Conservation (phyloP, 352 stramenopile genomes). For the Globisporangium paroecandrum region DNA sequence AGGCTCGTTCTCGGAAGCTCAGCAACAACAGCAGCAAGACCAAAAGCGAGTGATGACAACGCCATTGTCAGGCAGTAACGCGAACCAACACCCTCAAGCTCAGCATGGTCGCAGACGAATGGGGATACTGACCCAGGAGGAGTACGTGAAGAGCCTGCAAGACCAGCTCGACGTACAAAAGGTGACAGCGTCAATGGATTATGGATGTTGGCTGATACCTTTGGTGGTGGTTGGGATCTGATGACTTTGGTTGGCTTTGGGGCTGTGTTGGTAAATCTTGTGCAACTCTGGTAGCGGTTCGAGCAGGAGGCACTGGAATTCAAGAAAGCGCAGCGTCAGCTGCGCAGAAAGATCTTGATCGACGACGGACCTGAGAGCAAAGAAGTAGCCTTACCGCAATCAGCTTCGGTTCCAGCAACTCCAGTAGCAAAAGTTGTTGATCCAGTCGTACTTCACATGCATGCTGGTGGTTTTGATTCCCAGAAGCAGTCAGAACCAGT, state of each 20-base stretch:
- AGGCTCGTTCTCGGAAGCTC: background rate
- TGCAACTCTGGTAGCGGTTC: conserved; percentile 6
- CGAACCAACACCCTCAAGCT: background rate
- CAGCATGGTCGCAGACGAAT: conserved; percentile 10
- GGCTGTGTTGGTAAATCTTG: background rate
- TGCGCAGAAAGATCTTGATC: conserved; percentile 3
- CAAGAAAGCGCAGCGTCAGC: conserved; percentile 7
- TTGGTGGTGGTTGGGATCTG: background rate
- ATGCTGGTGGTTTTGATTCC: background rate
- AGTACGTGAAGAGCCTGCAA: conserved; percentile 35
- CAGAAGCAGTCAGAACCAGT: background rate
- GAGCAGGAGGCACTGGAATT: conserved; percentile 17
- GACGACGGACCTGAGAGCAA: conserved; percentile 1
- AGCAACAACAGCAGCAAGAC: background rate
- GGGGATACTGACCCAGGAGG: conserved; percentile 27
- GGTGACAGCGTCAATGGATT: conserved; percentile 18
- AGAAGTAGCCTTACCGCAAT: background rate
- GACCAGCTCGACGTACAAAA: conserved; percentile 55
- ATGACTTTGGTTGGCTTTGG: background rate
- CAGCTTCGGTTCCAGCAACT: background rate
- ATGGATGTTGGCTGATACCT: background rate
- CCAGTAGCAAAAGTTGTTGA: conserved; percentile 1
- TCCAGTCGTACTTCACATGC: background rate
- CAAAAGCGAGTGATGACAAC: conserved; percentile 15
- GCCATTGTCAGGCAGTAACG: background rate